phyloP scores from a whole-genome alignment of 805 yeast species.

The Saccharomycopsis amapae region DNA sequence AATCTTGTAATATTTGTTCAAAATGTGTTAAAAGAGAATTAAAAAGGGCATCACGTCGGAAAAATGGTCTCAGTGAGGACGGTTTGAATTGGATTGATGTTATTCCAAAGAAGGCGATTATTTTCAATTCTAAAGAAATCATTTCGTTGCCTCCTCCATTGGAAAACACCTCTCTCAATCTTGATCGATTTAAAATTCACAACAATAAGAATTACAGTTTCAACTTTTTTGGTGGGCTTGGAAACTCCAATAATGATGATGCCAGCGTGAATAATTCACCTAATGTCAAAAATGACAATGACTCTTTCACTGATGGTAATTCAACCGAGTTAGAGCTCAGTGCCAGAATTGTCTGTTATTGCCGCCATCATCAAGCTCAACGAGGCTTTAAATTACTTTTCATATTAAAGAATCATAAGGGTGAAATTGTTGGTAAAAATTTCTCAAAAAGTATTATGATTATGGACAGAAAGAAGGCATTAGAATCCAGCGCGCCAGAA shows the following conservation, averaged over 20 bases:
- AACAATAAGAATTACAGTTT: conserved; percentile 3
- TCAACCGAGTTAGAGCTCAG: conserved; percentile 40
- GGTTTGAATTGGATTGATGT: conserved; percentile 71
- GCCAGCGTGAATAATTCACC: background rate
- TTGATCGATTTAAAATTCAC: conserved; percentile 4
- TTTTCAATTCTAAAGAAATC: conserved; percentile 87
- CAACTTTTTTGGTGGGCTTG: conserved; percentile 1
- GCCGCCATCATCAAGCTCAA: conserved; percentile 90
- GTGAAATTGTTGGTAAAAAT: conserved; percentile 62
- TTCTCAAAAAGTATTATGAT: conserved; percentile 75
- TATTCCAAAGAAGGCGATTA: conserved; percentile 72
- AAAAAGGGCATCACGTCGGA: conserved; percentile 88
- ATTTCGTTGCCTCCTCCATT: conserved; percentile 62
- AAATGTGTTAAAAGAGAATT: conserved; percentile 90
- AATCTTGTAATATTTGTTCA: conserved; percentile 70
- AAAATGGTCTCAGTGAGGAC: conserved; percentile 69
- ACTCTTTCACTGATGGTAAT: conserved; percentile 1
- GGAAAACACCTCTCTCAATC: conserved; percentile 26
- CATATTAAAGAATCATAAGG: conserved; percentile 52
- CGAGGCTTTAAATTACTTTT: conserved; percentile 74
- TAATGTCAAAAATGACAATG: conserved; percentile 1
- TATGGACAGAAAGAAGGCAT: conserved; percentile 84
- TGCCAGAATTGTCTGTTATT: conserved; percentile 86
- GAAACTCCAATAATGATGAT: background rate
- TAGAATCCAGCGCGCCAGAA: conserved; percentile 12